Percentiles rank a stretch among this genome's conserved stretches.
These are phyloP conservation scores for Phytophthora sojae DNA, from an alignment of 352 stramenopile species.

Conservation along the genomic window DNA sequence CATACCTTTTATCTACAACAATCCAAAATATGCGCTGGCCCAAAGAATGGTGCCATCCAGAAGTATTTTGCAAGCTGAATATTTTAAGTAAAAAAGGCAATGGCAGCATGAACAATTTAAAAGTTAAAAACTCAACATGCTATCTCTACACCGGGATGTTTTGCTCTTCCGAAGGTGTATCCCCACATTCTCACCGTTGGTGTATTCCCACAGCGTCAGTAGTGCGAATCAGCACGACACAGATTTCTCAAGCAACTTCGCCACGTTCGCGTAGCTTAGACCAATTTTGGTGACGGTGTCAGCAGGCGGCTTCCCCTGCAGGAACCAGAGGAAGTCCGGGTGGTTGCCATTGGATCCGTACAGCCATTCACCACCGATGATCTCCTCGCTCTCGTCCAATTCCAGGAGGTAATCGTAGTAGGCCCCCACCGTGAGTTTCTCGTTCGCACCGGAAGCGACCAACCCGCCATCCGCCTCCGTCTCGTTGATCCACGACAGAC, in stretches of 20 bases:
- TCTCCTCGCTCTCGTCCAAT: conserved; percentile 37
- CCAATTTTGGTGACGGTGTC: conserved; percentile 39
- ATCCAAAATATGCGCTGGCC: no score
- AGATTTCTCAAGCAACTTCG: conserved; percentile 35
- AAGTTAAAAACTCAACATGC: no score
- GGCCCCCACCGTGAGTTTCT: conserved; percentile 18
- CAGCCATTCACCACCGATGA: conserved; percentile 55
- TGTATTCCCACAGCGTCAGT: no score
- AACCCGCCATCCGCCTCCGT: conserved; percentile 40
- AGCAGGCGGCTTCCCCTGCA: conserved; percentile 27
- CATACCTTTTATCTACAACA: no score
- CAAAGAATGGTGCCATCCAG: no score
- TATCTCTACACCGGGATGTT: no score
- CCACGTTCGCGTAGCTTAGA: conserved; percentile 44
- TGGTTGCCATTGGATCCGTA: conserved; percentile 40
- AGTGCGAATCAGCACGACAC: conserved; percentile 16
- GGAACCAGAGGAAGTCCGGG: conserved; percentile 50
- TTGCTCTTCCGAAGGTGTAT: no score
- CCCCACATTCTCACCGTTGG: no score
- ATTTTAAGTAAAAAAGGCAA: no score
- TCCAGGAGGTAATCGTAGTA: conserved; percentile 51
- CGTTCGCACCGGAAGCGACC: conserved; percentile 24
- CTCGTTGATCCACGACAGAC: conserved; percentile 56
- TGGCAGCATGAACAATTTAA: no score
- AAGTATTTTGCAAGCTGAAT: no score